phyloP scores from a whole-genome alignment of 148 eudicot genomes.

The Oxyria digyna region DNA sequence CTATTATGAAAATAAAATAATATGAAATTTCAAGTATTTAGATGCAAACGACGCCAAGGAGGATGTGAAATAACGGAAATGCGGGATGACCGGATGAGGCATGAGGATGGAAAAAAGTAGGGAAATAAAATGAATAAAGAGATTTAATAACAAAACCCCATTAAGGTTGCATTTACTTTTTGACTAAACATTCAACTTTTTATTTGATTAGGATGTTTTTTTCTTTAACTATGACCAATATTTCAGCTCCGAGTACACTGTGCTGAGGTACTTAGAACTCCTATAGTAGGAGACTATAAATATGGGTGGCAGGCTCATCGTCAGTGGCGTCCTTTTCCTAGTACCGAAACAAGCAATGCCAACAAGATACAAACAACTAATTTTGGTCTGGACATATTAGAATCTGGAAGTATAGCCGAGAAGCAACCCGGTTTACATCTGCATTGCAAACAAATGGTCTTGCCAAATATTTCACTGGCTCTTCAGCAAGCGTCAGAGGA shows the following conservation, averaged over 20 bases:
- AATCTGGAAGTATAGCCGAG: constrained; percentile 58
- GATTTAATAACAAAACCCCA: too few relatives aligned
- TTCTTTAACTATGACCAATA: neutral
- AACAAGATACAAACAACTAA: constrained; percentile 9
- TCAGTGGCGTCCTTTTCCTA: constrained; percentile 26
- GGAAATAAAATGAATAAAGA: too few relatives aligned
- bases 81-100: too few relatives aligned
- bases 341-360: constrained; percentile 8
- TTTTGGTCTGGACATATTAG: constrained; percentile 34
- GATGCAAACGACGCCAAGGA: too few relatives aligned
- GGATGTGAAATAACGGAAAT: too few relatives aligned
- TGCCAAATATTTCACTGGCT: constrained; percentile 50
- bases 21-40: too few relatives aligned
- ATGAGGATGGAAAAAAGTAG: too few relatives aligned
- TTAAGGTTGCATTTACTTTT: too few relatives aligned
- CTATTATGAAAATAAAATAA: too few relatives aligned
- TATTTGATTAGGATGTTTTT: too few relatives aligned
- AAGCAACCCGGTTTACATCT: constrained; percentile 64
- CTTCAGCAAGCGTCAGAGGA: constrained; percentile 25
- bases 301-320: constrained; percentile 93
- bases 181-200: too few relatives aligned
- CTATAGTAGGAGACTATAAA: constrained; percentile 95
- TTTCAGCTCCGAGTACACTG: constrained; percentile 89
- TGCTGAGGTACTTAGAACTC: constrained; percentile 89
- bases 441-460: constrained; percentile 70